These are phyloP conservation scores for Hura crepitans DNA, from an alignment of 441 rosid species.

Conservation along the genomic window DNA sequence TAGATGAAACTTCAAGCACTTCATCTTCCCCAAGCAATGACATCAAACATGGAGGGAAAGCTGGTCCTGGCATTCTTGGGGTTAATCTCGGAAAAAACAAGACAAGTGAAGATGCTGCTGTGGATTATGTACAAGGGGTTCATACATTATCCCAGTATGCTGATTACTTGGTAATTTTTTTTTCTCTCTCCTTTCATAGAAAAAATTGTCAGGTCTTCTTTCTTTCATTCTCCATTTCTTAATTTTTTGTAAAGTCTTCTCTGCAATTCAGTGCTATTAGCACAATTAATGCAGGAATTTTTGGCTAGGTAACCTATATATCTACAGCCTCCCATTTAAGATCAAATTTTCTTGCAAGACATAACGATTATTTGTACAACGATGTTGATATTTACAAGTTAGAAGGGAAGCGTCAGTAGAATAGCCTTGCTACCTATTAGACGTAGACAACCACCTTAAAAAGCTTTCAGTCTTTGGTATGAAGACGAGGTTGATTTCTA, in stretches of 20 bases:
- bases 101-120: constrained; percentile 87
- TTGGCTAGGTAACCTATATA: neutral
- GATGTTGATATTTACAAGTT: neutral
- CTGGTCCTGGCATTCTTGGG: constrained; percentile 98
- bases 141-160: constrained; percentile 93
- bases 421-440: neutral
- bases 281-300: neutral
- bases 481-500: neutral
- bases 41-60: constrained; percentile 80
- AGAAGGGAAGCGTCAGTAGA: neutral
- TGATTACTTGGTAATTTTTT: constrained; percentile 73
- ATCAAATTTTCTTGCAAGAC: neutral
- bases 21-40: constrained; percentile 52
- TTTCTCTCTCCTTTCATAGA: neutral
- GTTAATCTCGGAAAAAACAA: constrained; percentile 98
- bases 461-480: constrained; percentile 3
- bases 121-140: constrained; percentile 96
- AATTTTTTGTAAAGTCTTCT: neutral
- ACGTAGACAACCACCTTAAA: neutral
- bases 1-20: constrained; percentile 73
- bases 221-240: neutral
- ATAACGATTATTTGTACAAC: too few relatives aligned
- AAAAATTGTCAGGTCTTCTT: neutral
- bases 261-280: neutral
- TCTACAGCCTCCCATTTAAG: neutral